Evolutionary conservation across 352 stramenopile species (phyloP).

Genomic region (Thalassiosira mediterranea): DNA sequence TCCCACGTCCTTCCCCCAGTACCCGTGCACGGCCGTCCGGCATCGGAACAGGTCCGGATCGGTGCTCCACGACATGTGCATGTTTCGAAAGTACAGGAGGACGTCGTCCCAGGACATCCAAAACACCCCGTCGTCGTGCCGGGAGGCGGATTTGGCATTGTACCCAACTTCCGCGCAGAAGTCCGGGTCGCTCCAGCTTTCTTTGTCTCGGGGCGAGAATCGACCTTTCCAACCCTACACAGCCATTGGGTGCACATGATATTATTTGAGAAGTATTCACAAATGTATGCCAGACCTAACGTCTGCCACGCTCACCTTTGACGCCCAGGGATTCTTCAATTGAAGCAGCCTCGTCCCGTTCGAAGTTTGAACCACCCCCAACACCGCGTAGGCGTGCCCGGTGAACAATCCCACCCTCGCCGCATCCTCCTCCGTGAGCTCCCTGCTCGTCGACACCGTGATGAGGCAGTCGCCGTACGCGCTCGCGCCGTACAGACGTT

Average conservation of each 20-base stretch:
- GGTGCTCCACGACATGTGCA: conserved; percentile 93
- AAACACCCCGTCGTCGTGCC: conserved; percentile 92
- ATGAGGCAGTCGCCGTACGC: conserved; percentile 96
- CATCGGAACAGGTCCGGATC: conserved; percentile 90
- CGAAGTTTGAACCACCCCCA: conserved; percentile 86
- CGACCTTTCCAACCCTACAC: conserved; percentile 87
- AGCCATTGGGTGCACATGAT: no score
- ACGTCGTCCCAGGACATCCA: conserved; percentile 95
- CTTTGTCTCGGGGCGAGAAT: conserved; percentile 81
- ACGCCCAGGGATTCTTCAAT: conserved; percentile 94
- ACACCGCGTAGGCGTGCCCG: conserved; percentile 95
- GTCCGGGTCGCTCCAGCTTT: conserved; percentile 64
- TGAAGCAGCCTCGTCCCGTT: conserved; percentile 86
- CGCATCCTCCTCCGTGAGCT: conserved; percentile 65
- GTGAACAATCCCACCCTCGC: conserved; percentile 90
- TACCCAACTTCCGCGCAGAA: conserved; percentile 72
- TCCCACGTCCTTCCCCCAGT: conserved; percentile 81
- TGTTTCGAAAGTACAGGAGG: conserved; percentile 90
- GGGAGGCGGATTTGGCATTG: conserved; percentile 45
- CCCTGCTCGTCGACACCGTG: conserved; percentile 92
- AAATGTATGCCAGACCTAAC: no score
- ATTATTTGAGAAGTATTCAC: no score
- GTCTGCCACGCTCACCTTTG: no score
- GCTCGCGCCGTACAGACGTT: conserved; percentile 91
- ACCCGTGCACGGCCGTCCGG: conserved; percentile 87